Evolutionary conservation across 1,284 basidiomycete species (phyloP).

Genomic region (Sporisorium reilianum): DNA sequence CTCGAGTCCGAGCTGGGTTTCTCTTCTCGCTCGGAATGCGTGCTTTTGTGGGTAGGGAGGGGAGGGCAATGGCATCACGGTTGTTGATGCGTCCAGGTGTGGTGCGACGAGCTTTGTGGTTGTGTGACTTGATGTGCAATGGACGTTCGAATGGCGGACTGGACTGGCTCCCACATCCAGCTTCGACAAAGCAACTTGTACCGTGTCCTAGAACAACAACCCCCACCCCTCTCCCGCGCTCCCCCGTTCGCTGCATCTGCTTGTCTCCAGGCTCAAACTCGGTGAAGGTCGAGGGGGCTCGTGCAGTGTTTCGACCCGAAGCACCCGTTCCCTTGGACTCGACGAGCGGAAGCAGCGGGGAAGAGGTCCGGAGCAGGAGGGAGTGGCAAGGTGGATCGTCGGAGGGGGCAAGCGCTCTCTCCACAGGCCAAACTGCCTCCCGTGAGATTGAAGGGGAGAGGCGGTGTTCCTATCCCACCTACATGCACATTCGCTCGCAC

Average conservation of each 20-base stretch:
- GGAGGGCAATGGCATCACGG: too few species aligned
- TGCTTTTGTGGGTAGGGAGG: too few species aligned
- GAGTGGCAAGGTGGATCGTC: constrained; percentile 4
- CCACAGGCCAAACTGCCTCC: constrained; percentile 6
- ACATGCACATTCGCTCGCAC: not conserved
- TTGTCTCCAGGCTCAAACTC: not conserved
- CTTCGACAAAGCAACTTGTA: constrained; percentile 13
- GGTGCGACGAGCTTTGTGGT: too few species aligned
- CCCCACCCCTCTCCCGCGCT: not conserved
- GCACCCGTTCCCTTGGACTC: not conserved
- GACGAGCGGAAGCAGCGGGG: too few species aligned
- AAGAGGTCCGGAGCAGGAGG: not conserved
- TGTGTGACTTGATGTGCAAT: not conserved
- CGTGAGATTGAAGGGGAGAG: not conserved
- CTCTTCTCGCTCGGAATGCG: not conserved
- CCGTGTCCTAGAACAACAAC: constrained; percentile 8
- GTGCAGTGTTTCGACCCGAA: not conserved
- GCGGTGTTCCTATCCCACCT: constrained; percentile 3
- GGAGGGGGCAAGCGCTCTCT: not conserved
- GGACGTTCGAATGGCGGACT: constrained; percentile 6
- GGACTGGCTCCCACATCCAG: constrained; percentile 12
- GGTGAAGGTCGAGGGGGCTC: not conserved
- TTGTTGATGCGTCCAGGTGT: too few species aligned
- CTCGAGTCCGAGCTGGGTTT: too few species aligned
- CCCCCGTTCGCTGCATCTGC: not conserved